A percentile compares a stretch with the other conserved stretches of the same genome.
These are phyloP conservation scores for Botrytis elliptica DNA, from an alignment of 2,329 filamentous ascomycete species.

Conservation along the genomic window DNA sequence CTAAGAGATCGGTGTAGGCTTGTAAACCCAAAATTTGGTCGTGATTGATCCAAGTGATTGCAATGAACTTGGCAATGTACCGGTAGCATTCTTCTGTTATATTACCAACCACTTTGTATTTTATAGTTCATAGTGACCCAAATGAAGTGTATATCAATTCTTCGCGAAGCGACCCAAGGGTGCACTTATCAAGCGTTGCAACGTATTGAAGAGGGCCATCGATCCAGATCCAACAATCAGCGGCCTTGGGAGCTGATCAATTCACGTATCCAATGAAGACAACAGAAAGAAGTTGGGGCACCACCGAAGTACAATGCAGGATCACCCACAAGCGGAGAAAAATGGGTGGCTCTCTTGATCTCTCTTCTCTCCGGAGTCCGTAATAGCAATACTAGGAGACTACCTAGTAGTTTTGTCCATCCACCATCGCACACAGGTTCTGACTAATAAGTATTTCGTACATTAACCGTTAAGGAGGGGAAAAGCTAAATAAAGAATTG, in stretches of 20 bases:
- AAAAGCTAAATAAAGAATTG: not conserved
- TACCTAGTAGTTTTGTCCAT: not conserved
- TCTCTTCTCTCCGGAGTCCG: not conserved
- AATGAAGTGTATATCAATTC: not conserved
- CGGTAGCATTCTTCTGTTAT: not conserved
- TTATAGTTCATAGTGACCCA: not conserved
- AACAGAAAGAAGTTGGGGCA: not conserved
- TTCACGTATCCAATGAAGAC: not conserved
- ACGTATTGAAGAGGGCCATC: not conserved
- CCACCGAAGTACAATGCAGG: not conserved
- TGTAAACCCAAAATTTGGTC: not conserved
- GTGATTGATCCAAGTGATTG: not conserved
- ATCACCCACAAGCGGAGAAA: not conserved
- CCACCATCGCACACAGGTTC: not conserved
- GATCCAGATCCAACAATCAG: not conserved
- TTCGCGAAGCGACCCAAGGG: not conserved
- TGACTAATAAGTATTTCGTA: slow-evolving; percentile 9
- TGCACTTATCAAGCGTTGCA: not conserved
- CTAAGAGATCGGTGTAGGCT: not conserved
- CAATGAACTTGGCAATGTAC: not conserved
- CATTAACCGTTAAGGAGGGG: not conserved
- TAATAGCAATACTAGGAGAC: not conserved
- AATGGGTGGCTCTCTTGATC: not conserved
- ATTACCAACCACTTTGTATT: not conserved
- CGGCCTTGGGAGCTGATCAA: not conserved